Evolutionary conservation across 176 grass and related monocot genomes (phyloP), one percentile per base, ranked within the genome.

Genomic region (Eragrostis nindensis): DNA sequence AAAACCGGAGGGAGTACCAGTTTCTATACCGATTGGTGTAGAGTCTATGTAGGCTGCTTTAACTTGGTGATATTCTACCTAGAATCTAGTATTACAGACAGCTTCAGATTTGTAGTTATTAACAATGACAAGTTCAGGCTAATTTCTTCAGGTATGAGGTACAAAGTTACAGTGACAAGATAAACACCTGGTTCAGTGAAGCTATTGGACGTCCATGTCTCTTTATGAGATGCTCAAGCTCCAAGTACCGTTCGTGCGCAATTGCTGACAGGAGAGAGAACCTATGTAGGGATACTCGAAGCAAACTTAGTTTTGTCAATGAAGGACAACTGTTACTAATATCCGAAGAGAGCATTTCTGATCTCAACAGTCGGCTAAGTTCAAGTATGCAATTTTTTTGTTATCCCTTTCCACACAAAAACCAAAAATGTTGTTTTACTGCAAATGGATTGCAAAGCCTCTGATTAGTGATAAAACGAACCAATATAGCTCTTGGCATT

Each of bases 321-420:
- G 95, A 98, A 84, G 95, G 88, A 78, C 95, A 98, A 52, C 24
- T 98, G 42, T 76, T 95, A 45, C 82, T 98, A 68, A 79, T 95
- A 81, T 91, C 90, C 66, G 95, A 95, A 85, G 90, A 84, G 70
- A 98, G 95, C 25, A 43, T 91, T 64, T 60, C 73, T 79, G 90
- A 98, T 76, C 92, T 98, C 53, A 98, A 95, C 76, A 86, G 66
- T 5, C 86, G 90, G 54, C 73, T 98, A 84, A 79, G 52, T 80
- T 89, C 86, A 84, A 79, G 92, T 98, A 89, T 52, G 80, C 32
- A 41, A 29, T n/a, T 40, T 84, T 74, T 65, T n/a, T 1, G 43
- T 68, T 10, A 77, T 40, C 76, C 22, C 61, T 65, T 55, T 55
- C 25, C 14, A 11, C 66, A 79, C 29, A 21, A 9, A 4, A 3